phyloP scores from a whole-genome alignment of 2,329 filamentous ascomycete genomes.

The Zopfia rhizophila region DNA sequence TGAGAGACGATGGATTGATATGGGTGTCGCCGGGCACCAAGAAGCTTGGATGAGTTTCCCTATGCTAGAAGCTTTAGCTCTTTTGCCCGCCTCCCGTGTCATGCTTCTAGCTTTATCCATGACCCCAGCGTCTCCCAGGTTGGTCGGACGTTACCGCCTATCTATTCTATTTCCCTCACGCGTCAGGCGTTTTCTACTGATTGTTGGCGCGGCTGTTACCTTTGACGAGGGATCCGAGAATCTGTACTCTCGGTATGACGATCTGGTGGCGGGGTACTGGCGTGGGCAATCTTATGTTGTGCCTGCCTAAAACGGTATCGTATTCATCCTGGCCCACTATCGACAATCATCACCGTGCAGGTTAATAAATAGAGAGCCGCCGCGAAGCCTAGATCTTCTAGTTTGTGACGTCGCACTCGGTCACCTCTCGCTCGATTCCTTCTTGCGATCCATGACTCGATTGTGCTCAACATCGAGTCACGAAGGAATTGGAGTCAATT shows the following conservation, averaged over 20 bases:
- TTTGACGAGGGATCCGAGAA: no score
- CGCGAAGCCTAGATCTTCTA: no score
- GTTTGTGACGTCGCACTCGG: slow-evolving; percentile 7
- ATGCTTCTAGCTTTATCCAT: no score
- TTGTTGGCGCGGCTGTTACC: no score
- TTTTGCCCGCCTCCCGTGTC: no score
- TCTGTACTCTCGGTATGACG: no score
- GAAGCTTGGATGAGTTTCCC: slow-evolving; percentile 4
- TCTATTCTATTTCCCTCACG: no score
- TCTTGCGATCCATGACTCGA: slow-evolving; percentile 2
- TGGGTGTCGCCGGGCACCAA: no score
- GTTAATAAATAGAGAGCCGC: slow-evolving; percentile 16
- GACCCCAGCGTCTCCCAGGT: no score
- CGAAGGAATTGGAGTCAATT: background rate
- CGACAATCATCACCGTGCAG: slow-evolving; percentile 3
- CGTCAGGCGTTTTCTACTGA: no score
- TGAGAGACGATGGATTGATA: background rate
- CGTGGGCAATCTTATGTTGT: slow-evolving; percentile 2
- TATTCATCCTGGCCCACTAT: slow-evolving; percentile 20
- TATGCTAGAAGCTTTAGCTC: no score
- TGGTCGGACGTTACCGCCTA: no score
- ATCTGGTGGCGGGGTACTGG: slow-evolving; percentile 4
- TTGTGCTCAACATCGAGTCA: background rate
- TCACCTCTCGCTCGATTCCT: slow-evolving; percentile 4
- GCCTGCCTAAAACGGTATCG: slow-evolving; percentile 34